Conservation (phyloP, 1,284 basidiomycete species). For the Sutorius eximius region DNA sequence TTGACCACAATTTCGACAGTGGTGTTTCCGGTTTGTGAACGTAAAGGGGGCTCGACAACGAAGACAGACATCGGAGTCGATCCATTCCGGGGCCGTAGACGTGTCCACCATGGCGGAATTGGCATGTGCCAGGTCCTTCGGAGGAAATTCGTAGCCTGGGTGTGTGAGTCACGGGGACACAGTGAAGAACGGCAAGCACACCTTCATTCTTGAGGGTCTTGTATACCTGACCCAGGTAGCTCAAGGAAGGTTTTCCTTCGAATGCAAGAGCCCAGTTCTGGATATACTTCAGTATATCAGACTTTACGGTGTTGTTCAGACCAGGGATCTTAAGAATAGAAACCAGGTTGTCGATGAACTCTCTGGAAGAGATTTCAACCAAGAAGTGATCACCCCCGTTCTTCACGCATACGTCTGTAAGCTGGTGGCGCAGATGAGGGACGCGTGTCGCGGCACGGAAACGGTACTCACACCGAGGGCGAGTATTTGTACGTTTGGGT, state of each 20-base stretch:
- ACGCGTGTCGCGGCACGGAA: conserved; percentile 1
- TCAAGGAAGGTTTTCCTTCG: conserved; percentile 75
- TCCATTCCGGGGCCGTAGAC: conserved; percentile 91
- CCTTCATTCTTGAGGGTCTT: conserved; percentile 76
- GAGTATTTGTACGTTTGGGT: conserved; percentile 93
- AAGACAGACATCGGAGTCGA: conserved; percentile 93
- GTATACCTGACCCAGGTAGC: conserved; percentile 80
- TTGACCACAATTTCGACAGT: conserved; percentile 97
- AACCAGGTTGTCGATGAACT: conserved; percentile 92
- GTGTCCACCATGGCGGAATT: conserved; percentile 86
- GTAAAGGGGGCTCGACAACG: conserved; percentile 91
- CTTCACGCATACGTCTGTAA: conserved; percentile 95
- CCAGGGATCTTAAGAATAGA: conserved; percentile 75
- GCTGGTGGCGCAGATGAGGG: conserved; percentile 42
- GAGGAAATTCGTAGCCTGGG: conserved; percentile 81
- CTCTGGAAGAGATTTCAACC: conserved; percentile 78
- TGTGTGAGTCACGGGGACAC: neutral
- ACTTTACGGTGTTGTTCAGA: conserved; percentile 83
- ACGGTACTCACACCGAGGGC: conserved; percentile 70
- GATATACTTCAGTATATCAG: conserved; percentile 74
- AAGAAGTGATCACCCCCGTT: conserved; percentile 96
- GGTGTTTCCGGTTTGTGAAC: conserved; percentile 97
- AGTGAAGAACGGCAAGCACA: conserved; percentile 31
- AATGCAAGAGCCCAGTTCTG: conserved; percentile 96
- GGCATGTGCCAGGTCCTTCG: conserved; percentile 66